Percentiles rank a stretch among this genome's conserved stretches.
Conservation (phyloP, 176 grass and related monocot genomes). For the Juncus inflexus region DNA sequence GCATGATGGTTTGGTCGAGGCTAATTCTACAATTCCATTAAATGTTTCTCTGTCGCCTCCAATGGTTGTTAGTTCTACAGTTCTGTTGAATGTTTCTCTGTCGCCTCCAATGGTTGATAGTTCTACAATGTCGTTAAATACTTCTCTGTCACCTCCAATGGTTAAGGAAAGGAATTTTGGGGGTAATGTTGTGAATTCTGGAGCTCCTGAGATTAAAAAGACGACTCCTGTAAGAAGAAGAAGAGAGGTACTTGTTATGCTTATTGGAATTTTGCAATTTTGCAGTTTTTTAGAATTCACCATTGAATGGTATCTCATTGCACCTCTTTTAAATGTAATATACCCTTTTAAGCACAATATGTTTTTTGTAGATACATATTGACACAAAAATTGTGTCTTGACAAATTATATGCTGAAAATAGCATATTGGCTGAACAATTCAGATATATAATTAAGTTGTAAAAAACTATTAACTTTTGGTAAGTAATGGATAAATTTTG, state of each 20-base stretch:
- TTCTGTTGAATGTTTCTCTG: neutral
- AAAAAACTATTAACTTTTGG: too few species aligned
- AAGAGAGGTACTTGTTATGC: slow-evolving; percentile 37
- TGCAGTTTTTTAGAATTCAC: neutral
- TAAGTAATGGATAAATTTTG: slow-evolving; percentile 16
- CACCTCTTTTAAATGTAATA: too few species aligned
- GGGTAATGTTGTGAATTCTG: slow-evolving; percentile 14
- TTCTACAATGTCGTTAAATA: neutral
- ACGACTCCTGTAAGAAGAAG: slow-evolving; percentile 5
- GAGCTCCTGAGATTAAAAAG: neutral
- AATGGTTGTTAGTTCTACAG: too few species aligned
- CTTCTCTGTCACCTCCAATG: neutral
- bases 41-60: neutral
- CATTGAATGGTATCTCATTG: too few species aligned
- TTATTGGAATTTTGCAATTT: neutral
- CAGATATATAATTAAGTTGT: too few species aligned
- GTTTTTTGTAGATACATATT: too few species aligned
- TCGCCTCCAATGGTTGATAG: neutral
- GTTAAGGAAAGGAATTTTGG: slow-evolving; percentile 4
- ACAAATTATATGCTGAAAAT: too few species aligned
- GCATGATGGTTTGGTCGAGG: neutral
- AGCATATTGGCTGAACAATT: too few species aligned
- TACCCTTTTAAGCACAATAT: too few species aligned
- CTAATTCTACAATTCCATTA: neutral
- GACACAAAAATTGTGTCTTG: too few species aligned